Evolutionary conservation across 225 moss, liverwort and hornwort genomes (phyloP).

Genomic region (Pseudisothecium myosuroides): DNA sequence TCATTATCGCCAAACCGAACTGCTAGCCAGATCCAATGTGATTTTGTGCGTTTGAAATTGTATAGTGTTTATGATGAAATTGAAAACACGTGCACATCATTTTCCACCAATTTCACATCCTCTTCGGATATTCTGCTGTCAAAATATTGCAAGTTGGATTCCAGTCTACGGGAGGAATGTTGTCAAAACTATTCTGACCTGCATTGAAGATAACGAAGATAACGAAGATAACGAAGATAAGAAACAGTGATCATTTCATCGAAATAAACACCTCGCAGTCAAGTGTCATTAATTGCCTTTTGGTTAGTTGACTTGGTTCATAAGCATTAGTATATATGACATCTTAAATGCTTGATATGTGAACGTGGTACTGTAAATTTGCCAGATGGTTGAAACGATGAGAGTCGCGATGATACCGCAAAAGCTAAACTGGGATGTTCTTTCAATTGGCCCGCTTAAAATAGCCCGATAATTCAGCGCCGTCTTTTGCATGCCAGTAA

Average conservation of each 20-base stretch:
- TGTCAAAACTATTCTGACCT: not conserved
- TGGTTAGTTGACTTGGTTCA: not conserved
- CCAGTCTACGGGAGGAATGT: no score
- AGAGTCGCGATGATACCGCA: not conserved
- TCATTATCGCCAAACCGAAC: not conserved
- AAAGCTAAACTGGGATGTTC: no score
- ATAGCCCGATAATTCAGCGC: not conserved
- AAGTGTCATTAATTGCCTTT: not conserved
- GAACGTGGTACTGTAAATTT: not conserved
- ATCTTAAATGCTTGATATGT: not conserved
- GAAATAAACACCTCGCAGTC: not conserved
- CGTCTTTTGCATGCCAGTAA: not conserved
- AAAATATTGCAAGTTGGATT: not conserved
- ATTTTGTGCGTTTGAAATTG: not conserved
- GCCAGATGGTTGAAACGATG: not conserved
- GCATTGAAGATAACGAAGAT: not conserved
- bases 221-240: not conserved
- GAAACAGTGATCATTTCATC: not conserved
- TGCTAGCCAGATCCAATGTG: not conserved
- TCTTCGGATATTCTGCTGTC: not conserved
- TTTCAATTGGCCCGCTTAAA: not conserved
- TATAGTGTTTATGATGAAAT: not conserved
- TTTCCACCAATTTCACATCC: not conserved
- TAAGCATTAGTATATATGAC: not conserved
- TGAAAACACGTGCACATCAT: not conserved